Evolutionary conservation across 2,329 filamentous ascomycete genomes (phyloP).

Genomic region (Aspergillus hortae): DNA sequence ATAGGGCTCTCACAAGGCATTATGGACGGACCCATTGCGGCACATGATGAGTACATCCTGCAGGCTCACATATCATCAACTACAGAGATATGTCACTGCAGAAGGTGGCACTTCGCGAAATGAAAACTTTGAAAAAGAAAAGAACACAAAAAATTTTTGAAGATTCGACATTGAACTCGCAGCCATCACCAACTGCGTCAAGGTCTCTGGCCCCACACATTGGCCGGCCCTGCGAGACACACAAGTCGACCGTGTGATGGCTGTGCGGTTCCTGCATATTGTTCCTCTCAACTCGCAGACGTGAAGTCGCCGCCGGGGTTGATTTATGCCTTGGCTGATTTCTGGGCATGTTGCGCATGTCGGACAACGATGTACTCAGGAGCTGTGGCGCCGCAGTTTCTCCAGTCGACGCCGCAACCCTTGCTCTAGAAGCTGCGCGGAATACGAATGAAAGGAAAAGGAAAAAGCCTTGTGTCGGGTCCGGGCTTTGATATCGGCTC

Average conservation of each 20-base stretch:
- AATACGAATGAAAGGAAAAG: constrained; percentile 6
- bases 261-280: constrained; percentile 21
- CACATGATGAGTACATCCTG: constrained; percentile 3
- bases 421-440: constrained; percentile 3
- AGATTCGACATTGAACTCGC: constrained; percentile 2
- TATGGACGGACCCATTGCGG: background rate
- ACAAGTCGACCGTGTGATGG: constrained; percentile 16
- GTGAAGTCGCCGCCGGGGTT: background rate
- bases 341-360: constrained; percentile 10
- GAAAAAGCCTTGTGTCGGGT: constrained; percentile 3
- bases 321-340: constrained; percentile 10
- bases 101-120: background rate
- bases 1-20: constrained; percentile 5
- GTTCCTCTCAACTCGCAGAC: constrained; percentile 8
- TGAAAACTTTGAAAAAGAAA: background rate
- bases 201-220: constrained; percentile 13
- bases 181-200: constrained; percentile 30
- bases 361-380: constrained; percentile 12
- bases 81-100: background rate
- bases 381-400: constrained; percentile 16
- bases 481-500: constrained; percentile 11
- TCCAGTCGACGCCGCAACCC: constrained; percentile 9
- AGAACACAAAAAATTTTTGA: background rate
- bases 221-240: constrained; percentile 11
- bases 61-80: background rate